Base-by-base conservation (phyloP, 179 eudicot genomes). In the Drosera spatulata region DNA sequence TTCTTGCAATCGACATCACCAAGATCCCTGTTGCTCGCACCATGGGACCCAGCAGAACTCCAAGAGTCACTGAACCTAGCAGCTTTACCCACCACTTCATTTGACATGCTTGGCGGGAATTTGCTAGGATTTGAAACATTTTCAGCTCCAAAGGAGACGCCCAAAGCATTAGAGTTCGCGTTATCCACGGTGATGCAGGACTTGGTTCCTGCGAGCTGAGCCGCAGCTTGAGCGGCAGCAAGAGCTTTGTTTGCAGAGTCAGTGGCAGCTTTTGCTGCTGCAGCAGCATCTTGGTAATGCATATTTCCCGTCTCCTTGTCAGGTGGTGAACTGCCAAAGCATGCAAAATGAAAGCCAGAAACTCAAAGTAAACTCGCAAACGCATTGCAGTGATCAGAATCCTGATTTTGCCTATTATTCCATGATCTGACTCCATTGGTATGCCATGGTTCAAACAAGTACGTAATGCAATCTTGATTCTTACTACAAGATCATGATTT, bases 231-330 rank as follows among this genome's bases (percentile, higher is more conserved):
- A 42, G 95, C 96, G 41, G 98, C 95, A 58, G 81, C 86, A 62
- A 88, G 72, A 14, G 91, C 98, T 37, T 77, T 53, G 67, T 84
- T 85, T 33, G 93, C 93, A 37, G 85, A 78, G 73, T 81, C 76
- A 13, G 96, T 88, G 64, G 98, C 98, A 58, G 85, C 91, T 72
- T 82, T 79, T 65, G 88, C 98, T 60, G 95, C 96, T 45, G 98
- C 77, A 48, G 87, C 87, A 41, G 86, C 72, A 71, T 88, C 83
- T 60, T 78, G 63, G 74, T 66, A 80, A n/a, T 52, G 76, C 61
- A 57, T 52, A 40, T 61, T 33, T n/a, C 72, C 66, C 61, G 57
- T 53, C 58, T 64, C 76, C 62, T 40, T 78, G 38, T 67, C 68
- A 65, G 65, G 63, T 38, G 83, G 71, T 56, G 69, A 62, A 55